Base-by-base conservation (phyloP, 345 rosid species). In the Raphanus raphanistrum region DNA sequence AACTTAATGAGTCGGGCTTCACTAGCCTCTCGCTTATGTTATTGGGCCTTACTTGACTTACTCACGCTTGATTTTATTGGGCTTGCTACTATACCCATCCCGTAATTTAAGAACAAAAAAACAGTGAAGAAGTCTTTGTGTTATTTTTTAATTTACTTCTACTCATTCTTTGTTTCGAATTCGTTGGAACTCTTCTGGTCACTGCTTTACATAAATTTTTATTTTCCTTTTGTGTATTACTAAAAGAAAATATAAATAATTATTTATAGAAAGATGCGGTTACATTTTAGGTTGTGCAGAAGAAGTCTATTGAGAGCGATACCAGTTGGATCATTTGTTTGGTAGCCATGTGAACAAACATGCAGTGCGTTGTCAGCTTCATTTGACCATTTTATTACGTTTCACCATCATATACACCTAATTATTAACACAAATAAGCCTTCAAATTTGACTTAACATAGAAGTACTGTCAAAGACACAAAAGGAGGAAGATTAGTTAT, bases 351-450 rank as follows among this genome's bases (percentile, higher is more conserved):
- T 76, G 69, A 68, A 68, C 60, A 45, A 65, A 61, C 52, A 36
- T 62, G 54, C 6, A 69, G 63, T 61, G 80, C 57, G 68, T 50
- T 68, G 79, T 76, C 70, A 69, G n/a, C 62, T 63, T 62, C 80
- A 32, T 70, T 26, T 76, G 57, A 62, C 57, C 70, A 62, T 26
- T 50, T 4, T 7, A 0, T 2, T 21, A 60, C 3, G 25, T 33
- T 50, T 62, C 70, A 33, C 21, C 38, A 63, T 62, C 63, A 68
- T 52, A 6, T n/a, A 21, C 21, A 75, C 68, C 38, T 68, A 76
- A 68, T 38, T 9, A 45, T 68, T 16, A 13, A 43, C 28, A 61
- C 36, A 60, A 76, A 76, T 5, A 32, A 67, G 66, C 48, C 66
- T 58, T 43, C 6, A 13, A 31, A 8, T 31, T 68, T 76, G 68